Evolutionary conservation across 148 eudicot species (phyloP), one percentile per base, ranked within the genome.

Genomic region (Camellia japonica): DNA sequence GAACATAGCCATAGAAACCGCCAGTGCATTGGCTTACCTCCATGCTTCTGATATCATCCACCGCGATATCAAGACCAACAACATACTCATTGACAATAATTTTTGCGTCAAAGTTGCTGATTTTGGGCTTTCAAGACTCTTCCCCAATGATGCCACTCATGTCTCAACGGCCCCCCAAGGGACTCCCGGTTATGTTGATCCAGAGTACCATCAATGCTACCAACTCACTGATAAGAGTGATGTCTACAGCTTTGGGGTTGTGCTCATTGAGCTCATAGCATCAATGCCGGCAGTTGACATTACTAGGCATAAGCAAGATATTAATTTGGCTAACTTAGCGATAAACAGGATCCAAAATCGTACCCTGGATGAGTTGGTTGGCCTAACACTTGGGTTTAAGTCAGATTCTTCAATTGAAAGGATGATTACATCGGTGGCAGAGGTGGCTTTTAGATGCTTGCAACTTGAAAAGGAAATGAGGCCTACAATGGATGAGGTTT

Each of bases 191-290:
- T 91, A 91, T 74, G 89, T 91, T 47, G 94, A 91, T 80, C 94
- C 92, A 0, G 88, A 89, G 76, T 91, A 91, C 75, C 85, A 86
- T 73, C 88, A 88, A 14, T 85, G 92, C 74, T 91, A 89, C 80
- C 92, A 86, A 54, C 80, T 85, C 0, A 85, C 87, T 0, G 89
- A 90, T 51, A 83, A 80, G 79, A 88, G 91, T 46, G 94, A 91
- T 82, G 92, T 91, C 47, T 91, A 89, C 68, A 91, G 92, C 86
- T 91, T 91, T 72, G 94, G 94, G 3, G 94, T 91, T 23, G 92
- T 91, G 18, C 89, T 89, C 15, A 77, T 85, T n/a, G 92, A 91
- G 91, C 82, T 85, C 42, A 82, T 85, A 47, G 81, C 87, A 15
- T 85, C 87, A 0, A 68, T 7, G 72, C 82, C 79, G 16, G 87